Evolutionary conservation across 495 filamentous ascomycete species (phyloP), one percentile per base, ranked within the genome.

Genomic region (Lophiostoma macrostomum): DNA sequence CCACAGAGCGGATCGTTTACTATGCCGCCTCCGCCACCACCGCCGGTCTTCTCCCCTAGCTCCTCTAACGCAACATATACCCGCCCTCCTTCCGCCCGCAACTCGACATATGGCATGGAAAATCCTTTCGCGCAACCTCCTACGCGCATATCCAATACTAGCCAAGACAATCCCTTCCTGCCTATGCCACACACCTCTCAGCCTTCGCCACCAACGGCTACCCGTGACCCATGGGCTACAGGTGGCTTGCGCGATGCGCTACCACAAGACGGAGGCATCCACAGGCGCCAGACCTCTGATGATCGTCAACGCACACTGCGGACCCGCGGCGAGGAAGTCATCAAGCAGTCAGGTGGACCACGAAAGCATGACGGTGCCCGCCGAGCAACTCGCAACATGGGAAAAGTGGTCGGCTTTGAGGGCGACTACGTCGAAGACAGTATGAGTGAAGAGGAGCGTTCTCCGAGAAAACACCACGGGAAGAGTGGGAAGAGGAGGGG

Each of bases 211-310:
- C 51, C 51, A 7, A 24, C 32, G 16, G 19, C 24, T 12, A 4
- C 27, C 11, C 45, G 23, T 24, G 53, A 50, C 16, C 18, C 53
- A 7, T 57, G 53, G 53, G 53, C 43, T 38, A 20, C 29, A 10
- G 37, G 53, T 7, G 22, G 51, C 30, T 24, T 57, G 28, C 45
- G 39, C n/a, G 53, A 57, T 8, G 45, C 53, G 5, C 36, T 57
- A 20, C 53, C 46, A 1, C 36, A 34, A 13, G 4, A 27, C 2
- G 1, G 45, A 20, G 5, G 22, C 16, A 4, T 36, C 16, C 50
- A 53, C 12, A 11, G 12, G 18, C 50, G 40, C 29, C 50, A 53
- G 24, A 5, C 31, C 1, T 53, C 50, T 16, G 37, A 50, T 30
- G 35, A 50, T 10, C 37, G 25, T 5, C 29, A 43, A 5, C 27